phyloP scores from a whole-genome alignment of 371 early-diverging fungal species.

The Mucor circinelloides region DNA sequence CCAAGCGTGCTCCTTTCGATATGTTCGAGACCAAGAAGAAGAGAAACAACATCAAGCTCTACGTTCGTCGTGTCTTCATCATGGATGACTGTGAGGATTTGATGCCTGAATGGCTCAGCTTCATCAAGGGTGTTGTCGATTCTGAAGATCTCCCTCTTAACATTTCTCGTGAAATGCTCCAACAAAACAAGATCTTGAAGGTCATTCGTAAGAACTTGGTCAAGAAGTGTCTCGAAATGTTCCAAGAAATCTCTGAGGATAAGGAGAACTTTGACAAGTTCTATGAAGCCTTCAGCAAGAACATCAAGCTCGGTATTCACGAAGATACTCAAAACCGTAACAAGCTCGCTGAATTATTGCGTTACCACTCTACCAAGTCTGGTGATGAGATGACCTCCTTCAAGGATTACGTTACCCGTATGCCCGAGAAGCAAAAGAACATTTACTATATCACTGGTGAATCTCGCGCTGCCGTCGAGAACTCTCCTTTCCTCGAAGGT shows the following conservation, averaged over 20 bases:
- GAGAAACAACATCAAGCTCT: constrained; percentile 83
- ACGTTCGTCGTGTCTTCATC: constrained; percentile 87
- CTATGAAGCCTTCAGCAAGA: constrained; percentile 71
- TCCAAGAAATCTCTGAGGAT: constrained; percentile 70
- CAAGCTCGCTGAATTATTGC: constrained; percentile 75
- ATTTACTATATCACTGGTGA: constrained; percentile 99
- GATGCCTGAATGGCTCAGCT: constrained; percentile 65
- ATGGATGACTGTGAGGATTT: constrained; percentile 80
- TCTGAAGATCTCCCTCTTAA: constrained; percentile 88
- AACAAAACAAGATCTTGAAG: constrained; percentile 78
- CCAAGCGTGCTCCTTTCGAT: constrained; percentile 70
- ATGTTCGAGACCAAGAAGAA: constrained; percentile 66
- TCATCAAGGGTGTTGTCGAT: constrained; percentile 80
- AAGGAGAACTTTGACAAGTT: constrained; percentile 74
- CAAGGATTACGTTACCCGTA: constrained; percentile 80
- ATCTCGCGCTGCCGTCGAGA: constrained; percentile 92
- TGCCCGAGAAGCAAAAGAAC: constrained; percentile 82
- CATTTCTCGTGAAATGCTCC: constrained; percentile 89
- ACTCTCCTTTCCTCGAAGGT: constrained; percentile 97
- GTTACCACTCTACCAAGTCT: constrained; percentile 74
- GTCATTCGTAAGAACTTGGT: constrained; percentile 80
- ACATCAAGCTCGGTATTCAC: constrained; percentile 80
- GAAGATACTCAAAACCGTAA: constrained; percentile 67
- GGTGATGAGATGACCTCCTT: constrained; percentile 66
- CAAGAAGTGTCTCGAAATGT: constrained; percentile 83